Conservation (phyloP, 257 asterid species). For the Petunia axillaris region DNA sequence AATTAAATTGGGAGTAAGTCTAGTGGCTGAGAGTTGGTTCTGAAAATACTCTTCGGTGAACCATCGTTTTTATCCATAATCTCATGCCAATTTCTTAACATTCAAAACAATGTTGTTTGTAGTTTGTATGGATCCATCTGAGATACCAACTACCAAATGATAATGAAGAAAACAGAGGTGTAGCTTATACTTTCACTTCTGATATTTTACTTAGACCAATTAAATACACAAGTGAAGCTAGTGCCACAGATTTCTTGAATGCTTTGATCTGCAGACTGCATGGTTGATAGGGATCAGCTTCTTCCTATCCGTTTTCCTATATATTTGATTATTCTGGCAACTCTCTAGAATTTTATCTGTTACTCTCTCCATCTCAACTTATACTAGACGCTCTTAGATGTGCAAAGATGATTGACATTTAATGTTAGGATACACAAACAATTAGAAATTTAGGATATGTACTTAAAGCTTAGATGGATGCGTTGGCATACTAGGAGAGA, state of each 20-base stretch:
- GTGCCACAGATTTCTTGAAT: conserved; percentile 17
- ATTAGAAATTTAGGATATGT: neutral
- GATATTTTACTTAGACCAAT: no score
- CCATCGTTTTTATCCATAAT: neutral
- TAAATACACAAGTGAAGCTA: neutral
- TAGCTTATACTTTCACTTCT: neutral
- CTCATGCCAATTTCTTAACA: conserved; percentile 13
- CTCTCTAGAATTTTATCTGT: no score
- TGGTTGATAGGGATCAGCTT: neutral
- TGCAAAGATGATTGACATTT: conserved; percentile 18
- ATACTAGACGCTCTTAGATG: neutral
- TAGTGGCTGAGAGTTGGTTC: neutral
- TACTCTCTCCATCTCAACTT: neutral
- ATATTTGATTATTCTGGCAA: conserved; percentile 14
- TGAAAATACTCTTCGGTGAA: neutral
- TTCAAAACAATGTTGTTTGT: conserved; percentile 11
- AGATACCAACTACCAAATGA: neutral
- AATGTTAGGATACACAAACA: neutral
- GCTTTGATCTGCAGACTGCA: conserved; percentile 11
- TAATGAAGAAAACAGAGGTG: conserved; percentile 15
- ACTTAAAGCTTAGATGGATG: neutral
- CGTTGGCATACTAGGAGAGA: no score
- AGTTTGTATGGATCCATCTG: neutral
- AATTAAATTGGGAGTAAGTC: neutral
- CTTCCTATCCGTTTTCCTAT: neutral